These are phyloP conservation scores for Dendrobium officinale DNA, from an alignment of 106 monocot species.

Conservation along the genomic window DNA sequence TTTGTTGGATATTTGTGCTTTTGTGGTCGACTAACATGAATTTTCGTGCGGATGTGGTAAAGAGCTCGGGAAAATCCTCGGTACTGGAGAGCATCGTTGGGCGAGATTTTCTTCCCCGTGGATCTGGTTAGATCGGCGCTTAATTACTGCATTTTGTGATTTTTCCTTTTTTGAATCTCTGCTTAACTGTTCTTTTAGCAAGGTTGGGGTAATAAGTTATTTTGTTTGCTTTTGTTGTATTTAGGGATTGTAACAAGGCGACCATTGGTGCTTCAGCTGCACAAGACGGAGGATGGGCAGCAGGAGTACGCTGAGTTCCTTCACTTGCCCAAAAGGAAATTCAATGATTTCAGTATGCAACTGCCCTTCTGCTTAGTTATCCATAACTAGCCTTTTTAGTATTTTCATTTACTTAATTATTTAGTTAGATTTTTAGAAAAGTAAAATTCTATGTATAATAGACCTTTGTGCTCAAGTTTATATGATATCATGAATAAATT, in stretches of 20 bases:
- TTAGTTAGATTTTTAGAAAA: too few relatives aligned
- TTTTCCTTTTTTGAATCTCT: background rate
- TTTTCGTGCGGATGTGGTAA: constrained; percentile 3
- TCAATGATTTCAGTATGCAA: constrained; percentile 48
- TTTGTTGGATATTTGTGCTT: background rate
- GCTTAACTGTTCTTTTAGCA: background rate
- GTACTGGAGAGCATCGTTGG: constrained; percentile 58
- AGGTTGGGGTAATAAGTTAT: background rate
- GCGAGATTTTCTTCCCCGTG: constrained; percentile 53
- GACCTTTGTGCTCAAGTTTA: too few relatives aligned
- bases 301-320: constrained; percentile 67
- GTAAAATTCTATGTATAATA: too few relatives aligned
- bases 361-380: too few relatives aligned
- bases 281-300: constrained; percentile 47
- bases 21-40: background rate
- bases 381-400: too few relatives aligned
- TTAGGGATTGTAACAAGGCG: constrained; percentile 73
- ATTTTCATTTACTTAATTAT: too few relatives aligned
- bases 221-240: constrained; percentile 2
- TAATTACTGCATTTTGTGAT: background rate
- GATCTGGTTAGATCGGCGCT: constrained; percentile 30
- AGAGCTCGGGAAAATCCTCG: constrained; percentile 63
- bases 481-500: too few relatives aligned
- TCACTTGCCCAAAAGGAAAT: constrained; percentile 49
- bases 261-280: constrained; percentile 64